Conservation (phyloP, 371 early-diverging fungal species). For the Chytridium lagenaria region DNA sequence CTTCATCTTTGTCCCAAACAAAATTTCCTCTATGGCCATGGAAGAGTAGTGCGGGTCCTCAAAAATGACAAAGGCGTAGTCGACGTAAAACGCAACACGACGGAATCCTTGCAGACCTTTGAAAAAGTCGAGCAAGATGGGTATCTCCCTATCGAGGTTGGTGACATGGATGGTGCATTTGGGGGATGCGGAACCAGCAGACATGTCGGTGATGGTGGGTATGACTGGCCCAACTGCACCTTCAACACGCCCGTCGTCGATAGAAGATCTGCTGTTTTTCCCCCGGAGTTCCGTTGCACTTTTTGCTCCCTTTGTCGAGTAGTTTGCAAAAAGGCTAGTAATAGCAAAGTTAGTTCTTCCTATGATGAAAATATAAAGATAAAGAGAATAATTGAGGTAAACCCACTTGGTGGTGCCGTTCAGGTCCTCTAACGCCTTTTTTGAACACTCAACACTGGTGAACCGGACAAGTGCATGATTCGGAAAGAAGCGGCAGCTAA, state of each 20-base stretch:
- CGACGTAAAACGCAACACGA: constrained; percentile 51
- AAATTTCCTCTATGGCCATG: constrained; percentile 50
- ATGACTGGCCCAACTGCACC: too few species aligned
- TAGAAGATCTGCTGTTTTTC: background rate
- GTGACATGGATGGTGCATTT: constrained; percentile 57
- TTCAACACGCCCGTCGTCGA: background rate
- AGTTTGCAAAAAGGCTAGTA: constrained; percentile 52
- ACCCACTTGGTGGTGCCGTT: constrained; percentile 49
- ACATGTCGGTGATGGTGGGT: background rate
- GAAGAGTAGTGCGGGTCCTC: constrained; percentile 37
- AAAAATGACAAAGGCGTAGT: constrained; percentile 56
- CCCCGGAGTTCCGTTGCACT: background rate
- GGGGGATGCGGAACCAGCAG: constrained; percentile 25
- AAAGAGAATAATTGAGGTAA: background rate
- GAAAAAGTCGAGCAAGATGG: constrained; percentile 40
- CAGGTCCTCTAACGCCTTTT: constrained; percentile 48
- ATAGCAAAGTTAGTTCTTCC: background rate
- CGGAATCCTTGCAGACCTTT: constrained; percentile 43
- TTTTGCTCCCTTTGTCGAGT: constrained; percentile 55
- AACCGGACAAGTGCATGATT: constrained; percentile 54
- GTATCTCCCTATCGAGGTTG: constrained; percentile 46
- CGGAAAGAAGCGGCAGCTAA: constrained; percentile 52
- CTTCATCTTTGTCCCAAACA: constrained; percentile 54
- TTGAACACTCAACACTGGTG: constrained; percentile 44
- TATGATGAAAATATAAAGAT: background rate